Evolutionary conservation across 1,284 basidiomycete genomes (phyloP).

Genomic region (Sporisorium scitamineum): DNA sequence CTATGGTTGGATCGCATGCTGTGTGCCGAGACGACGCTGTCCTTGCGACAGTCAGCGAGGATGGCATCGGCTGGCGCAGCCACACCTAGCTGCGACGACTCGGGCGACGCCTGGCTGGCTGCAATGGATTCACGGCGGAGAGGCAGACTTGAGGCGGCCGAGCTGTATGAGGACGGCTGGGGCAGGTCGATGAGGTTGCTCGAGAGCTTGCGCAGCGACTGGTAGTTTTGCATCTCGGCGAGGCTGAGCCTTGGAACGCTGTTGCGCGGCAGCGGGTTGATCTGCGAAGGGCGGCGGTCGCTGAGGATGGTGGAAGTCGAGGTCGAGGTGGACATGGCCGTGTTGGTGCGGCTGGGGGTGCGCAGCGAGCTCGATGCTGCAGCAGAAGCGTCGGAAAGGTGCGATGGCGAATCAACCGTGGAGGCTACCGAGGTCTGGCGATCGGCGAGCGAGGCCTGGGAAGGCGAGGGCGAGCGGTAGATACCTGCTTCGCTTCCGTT

Average conservation of each 20-base stretch:
- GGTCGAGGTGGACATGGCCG: constrained; percentile 22
- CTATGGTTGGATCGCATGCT: constrained; percentile 52
- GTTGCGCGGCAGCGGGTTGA: constrained; percentile 32
- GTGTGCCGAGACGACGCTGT: constrained; percentile 44
- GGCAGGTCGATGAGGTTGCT: constrained; percentile 38
- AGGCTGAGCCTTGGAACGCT: constrained; percentile 44
- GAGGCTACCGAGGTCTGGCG: constrained; percentile 39
- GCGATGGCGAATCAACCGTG: constrained; percentile 27
- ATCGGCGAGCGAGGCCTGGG: constrained; percentile 21
- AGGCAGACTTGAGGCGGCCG: constrained; percentile 22
- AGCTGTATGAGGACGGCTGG: constrained; percentile 9
- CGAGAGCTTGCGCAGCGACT: constrained; percentile 48
- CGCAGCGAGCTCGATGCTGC: constrained; percentile 21
- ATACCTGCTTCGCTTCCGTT: constrained; percentile 29
- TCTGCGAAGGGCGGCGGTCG: constrained; percentile 47
- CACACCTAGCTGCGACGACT: constrained; percentile 20
- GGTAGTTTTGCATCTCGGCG: constrained; percentile 50
- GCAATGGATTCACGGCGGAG: constrained; percentile 24
- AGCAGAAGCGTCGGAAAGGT: constrained; percentile 27
- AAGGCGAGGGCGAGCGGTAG: constrained; percentile 37
- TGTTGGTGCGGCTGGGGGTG: constrained; percentile 20
- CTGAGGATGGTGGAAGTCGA: constrained; percentile 42
- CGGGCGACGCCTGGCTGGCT: constrained; percentile 7
- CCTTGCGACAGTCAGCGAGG: constrained; percentile 42
- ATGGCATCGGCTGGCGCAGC: constrained; percentile 8